Conservation (phyloP, 345 rosid species). For the Pistacia atlantica region DNA sequence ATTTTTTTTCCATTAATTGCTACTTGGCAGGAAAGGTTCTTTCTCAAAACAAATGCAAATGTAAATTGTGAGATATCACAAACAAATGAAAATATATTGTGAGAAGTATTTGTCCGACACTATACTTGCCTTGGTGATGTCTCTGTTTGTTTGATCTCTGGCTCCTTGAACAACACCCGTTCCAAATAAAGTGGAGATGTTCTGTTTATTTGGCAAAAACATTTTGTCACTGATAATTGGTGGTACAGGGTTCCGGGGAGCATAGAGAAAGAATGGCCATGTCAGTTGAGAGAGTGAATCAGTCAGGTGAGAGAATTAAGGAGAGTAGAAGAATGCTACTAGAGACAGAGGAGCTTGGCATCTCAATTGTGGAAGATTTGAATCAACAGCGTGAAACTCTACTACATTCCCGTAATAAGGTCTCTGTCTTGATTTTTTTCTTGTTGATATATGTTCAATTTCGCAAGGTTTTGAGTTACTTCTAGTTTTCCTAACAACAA, state of each 20-base stretch:
- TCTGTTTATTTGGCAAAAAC: neutral
- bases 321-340: constrained; percentile 86
- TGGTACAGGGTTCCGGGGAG: constrained; percentile 65
- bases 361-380: constrained; percentile 83
- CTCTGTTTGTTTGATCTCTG: constrained; percentile 1
- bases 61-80: neutral
- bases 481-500: neutral
- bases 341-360: constrained; percentile 91
- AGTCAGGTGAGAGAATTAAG: constrained; percentile 72
- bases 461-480: neutral
- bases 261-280: constrained; percentile 76
- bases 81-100: too few species aligned
- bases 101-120: neutral
- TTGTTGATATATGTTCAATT: neutral
- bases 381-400: constrained; percentile 91
- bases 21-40: neutral
- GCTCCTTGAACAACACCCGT: neutral
- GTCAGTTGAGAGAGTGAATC: constrained; percentile 79
- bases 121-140: neutral
- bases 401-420: constrained; percentile 79
- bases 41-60: neutral
- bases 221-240: constrained; percentile 13
- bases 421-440: constrained; percentile 11
- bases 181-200: neutral
- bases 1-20: neutral